Conservation (phyloP, 176 grass and related monocot genomes). For the Aegilops speltoides region DNA sequence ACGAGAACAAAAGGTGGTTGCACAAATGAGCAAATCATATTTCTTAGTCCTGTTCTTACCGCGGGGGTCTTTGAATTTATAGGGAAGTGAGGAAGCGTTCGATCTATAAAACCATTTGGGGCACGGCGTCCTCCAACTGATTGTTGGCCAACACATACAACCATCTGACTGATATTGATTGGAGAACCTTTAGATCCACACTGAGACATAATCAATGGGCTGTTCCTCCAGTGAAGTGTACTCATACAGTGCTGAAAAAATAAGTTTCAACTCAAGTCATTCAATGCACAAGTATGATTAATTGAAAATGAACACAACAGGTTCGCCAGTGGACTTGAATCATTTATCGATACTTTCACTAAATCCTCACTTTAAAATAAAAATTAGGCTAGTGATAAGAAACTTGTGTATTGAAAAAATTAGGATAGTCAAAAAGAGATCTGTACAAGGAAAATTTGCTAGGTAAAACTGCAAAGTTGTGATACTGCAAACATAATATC, state of each 20-base stretch:
- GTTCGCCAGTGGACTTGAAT: slow-evolving; percentile 16
- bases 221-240: slow-evolving; percentile 93
- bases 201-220: slow-evolving; percentile 96
- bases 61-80: slow-evolving; percentile 90
- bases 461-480: background rate
- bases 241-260: slow-evolving; percentile 74
- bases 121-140: slow-evolving; percentile 92
- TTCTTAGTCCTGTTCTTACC: slow-evolving; percentile 57
- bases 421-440: background rate
- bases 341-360: slow-evolving; percentile 4
- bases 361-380: background rate
- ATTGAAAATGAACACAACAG: slow-evolving; percentile 5
- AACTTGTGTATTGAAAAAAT: background rate
- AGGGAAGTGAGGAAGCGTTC: slow-evolving; percentile 98
- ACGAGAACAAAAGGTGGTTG: background rate
- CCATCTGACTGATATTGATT: slow-evolving; percentile 98
- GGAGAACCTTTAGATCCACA: slow-evolving; percentile 99
- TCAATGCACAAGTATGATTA: slow-evolving; percentile 11
- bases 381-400: background rate
- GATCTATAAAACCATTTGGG: slow-evolving; percentile 89
- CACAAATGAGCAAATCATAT: slow-evolving; percentile 33
- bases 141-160: slow-evolving; percentile 97
- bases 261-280: slow-evolving; percentile 11
- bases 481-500: slow-evolving; percentile 7
- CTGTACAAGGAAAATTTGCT: slow-evolving; percentile 4